Evolutionary conservation across 1,139 yeast species (phyloP).

Genomic region (Tardiomyces digboiensis): DNA sequence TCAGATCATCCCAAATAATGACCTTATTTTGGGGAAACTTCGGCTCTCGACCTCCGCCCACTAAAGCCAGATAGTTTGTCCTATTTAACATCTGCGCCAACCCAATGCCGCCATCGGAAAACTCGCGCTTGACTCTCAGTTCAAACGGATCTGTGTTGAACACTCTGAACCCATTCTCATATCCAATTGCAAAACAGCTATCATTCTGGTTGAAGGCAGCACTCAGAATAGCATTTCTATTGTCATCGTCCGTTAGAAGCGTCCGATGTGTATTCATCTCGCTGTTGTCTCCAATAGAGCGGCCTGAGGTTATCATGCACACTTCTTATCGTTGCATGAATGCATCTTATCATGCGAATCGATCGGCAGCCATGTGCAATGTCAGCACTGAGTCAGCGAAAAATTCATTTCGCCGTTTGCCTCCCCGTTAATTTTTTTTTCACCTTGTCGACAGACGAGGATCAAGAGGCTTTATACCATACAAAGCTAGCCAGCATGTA

Average conservation of each 20-base stretch:
- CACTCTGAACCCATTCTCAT: slow-evolving; percentile 77
- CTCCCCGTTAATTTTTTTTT: too few relatives aligned
- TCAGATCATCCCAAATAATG: slow-evolving; percentile 86
- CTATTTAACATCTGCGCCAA: slow-evolving; percentile 75
- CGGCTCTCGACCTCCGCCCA: slow-evolving; percentile 83
- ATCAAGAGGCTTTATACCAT: background rate
- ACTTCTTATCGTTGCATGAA: too few relatives aligned
- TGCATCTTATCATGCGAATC: too few relatives aligned
- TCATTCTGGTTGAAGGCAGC: slow-evolving; percentile 82
- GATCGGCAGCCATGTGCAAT: too few relatives aligned
- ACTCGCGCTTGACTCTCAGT: slow-evolving; percentile 55
- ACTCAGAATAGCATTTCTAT: slow-evolving; percentile 39
- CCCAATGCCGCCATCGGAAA: slow-evolving; percentile 54
- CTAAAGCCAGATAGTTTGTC: slow-evolving; percentile 80
- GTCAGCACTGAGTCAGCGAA: too few relatives aligned
- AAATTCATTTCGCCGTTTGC: too few relatives aligned
- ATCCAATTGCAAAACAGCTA: slow-evolving; percentile 81
- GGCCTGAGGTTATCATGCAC: too few relatives aligned
- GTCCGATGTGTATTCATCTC: slow-evolving; percentile 16
- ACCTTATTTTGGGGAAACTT: slow-evolving; percentile 64
- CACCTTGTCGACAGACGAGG: slow-evolving; percentile 1
- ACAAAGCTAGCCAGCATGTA: too few relatives aligned
- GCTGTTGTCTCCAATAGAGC: background rate
- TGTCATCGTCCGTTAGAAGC: slow-evolving; percentile 11
- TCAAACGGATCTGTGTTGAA: slow-evolving; percentile 85